Evolutionary conservation across 176 grass and related monocot genomes (phyloP), one percentile per base, ranked within the genome.

Genomic region (Chrysopogon serrulatus): DNA sequence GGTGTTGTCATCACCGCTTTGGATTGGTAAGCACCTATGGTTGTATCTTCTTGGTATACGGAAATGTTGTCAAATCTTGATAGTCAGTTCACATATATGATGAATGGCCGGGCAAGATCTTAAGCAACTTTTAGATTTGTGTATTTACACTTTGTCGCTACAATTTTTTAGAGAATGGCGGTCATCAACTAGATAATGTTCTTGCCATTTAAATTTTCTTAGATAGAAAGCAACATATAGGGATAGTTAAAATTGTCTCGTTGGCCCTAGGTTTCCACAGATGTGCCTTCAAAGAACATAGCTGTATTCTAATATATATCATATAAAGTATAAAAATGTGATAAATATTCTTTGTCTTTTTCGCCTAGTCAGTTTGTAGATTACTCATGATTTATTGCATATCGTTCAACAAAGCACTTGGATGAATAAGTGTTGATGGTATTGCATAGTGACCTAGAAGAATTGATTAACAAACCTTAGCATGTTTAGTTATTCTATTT

Each of bases 1-100:
- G 90, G 95, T 14, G 90, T 95, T 23, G 82, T 98, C 59, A 95
- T 98, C 83, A 95, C 92, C 3, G 92, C 92, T 15, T 71, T 90
- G 59, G 90, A 98, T 75, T 95, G 88, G 95, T 98, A 76, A 86
- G 84, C 41, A 79, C 77, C 13, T 68, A 59, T 67, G 2, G 0
- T 68, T 26, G 16, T 23, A 19, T n/a, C 32, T 32, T 47, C 8
- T 18, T 74, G 5, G 33, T 10, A 45, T 53, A 9, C 45, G 30
- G 0, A 51, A 31, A 78, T 71, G 62, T 33, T 65, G 14, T 24
- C 66, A 48, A 72, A 57, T 39, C 45, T 57, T 2, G 10, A 13
- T 44, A 8, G 12, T 9, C 27, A 45, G 68, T 67, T 43, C 1
- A 0, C 36, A 6, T 30, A 33, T 68, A 32, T 1, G 4, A 32